Percentiles rank a stretch among this genome's conserved stretches.
Evolutionary conservation across 305 asterid genomes (phyloP).

Genomic region (Fraxinus floribunda): DNA sequence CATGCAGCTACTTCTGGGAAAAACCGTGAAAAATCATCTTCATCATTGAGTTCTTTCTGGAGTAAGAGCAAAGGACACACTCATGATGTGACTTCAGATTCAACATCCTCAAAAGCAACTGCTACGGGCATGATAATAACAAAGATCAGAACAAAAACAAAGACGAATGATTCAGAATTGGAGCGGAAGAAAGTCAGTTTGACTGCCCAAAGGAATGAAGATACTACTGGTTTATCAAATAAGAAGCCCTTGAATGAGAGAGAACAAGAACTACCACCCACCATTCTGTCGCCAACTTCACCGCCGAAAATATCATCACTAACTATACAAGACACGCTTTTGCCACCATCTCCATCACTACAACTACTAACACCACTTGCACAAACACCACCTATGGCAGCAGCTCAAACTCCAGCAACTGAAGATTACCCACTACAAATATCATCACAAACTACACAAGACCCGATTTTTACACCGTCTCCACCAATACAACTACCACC

Average conservation of each 20-base stretch:
- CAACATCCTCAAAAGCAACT: constrained; percentile 8
- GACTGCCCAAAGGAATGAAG: constrained; percentile 19
- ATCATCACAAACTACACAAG: background rate
- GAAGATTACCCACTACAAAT: constrained; percentile 8
- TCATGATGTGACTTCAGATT: constrained; percentile 12
- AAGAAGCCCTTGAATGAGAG: constrained; percentile 92
- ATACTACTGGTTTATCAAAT: constrained; percentile 19
- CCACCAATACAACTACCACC: background rate
- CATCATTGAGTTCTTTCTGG: constrained; percentile 29
- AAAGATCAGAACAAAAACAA: constrained; percentile 26
- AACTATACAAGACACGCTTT: background rate
- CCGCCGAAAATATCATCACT: constrained; percentile 26
- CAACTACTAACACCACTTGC: background rate
- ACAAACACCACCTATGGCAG: constrained; percentile 22
- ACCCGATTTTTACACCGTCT: constrained; percentile 2
- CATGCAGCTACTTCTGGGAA: constrained; percentile 37
- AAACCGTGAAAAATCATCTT: constrained; percentile 26
- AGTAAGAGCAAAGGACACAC: constrained; percentile 31
- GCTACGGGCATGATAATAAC: constrained; percentile 8
- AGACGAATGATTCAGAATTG: constrained; percentile 29
- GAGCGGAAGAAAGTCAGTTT: constrained; percentile 26
- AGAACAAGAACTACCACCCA: constrained; percentile 36
- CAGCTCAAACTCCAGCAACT: constrained; percentile 22
- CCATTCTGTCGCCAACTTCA: constrained; percentile 23
- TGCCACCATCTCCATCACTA: constrained; percentile 1